These are phyloP conservation scores for Mortierella sp. DNA, from an alignment of 371 early-diverging fungal genomes.

Conservation along the genomic window DNA sequence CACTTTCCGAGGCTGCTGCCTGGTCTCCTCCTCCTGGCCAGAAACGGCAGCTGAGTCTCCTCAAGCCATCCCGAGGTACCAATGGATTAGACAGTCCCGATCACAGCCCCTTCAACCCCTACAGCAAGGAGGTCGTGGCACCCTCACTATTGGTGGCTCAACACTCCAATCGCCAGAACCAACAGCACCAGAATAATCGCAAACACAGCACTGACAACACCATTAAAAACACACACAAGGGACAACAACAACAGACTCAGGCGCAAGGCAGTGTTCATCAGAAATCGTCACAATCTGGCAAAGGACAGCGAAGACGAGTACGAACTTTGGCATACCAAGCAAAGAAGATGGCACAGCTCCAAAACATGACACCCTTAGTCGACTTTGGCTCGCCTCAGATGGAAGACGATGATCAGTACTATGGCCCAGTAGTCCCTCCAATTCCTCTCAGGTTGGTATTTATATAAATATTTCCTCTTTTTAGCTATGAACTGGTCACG, in stretches of 20 bases:
- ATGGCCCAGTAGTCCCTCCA: constrained; percentile 54
- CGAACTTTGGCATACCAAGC: constrained; percentile 42
- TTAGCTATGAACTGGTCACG: background rate
- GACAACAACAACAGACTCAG: constrained; percentile 5
- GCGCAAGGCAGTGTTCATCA: background rate
- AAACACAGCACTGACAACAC: background rate
- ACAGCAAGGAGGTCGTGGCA: background rate
- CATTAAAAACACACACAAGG: background rate
- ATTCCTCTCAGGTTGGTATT: constrained; percentile 61
- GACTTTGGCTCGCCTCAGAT: constrained; percentile 50
- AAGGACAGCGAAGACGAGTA: constrained; percentile 30
- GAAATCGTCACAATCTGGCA: constrained; percentile 19
- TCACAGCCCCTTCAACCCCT: constrained; percentile 8
- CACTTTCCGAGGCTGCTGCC: constrained; percentile 51
- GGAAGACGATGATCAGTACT: constrained; percentile 45
- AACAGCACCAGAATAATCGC: background rate
- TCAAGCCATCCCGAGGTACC: constrained; percentile 4
- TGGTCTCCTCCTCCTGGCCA: constrained; percentile 35
- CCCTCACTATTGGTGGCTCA: background rate
- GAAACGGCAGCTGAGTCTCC: constrained; percentile 13
- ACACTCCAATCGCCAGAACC: background rate
- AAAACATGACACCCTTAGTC: constrained; percentile 32
- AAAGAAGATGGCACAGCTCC: constrained; percentile 31
- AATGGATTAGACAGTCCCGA: constrained; percentile 5
- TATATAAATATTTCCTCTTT: background rate